These are phyloP conservation scores for Cordyceps militaris DNA, from an alignment of 2,329 filamentous ascomycete species.

Conservation along the genomic window DNA sequence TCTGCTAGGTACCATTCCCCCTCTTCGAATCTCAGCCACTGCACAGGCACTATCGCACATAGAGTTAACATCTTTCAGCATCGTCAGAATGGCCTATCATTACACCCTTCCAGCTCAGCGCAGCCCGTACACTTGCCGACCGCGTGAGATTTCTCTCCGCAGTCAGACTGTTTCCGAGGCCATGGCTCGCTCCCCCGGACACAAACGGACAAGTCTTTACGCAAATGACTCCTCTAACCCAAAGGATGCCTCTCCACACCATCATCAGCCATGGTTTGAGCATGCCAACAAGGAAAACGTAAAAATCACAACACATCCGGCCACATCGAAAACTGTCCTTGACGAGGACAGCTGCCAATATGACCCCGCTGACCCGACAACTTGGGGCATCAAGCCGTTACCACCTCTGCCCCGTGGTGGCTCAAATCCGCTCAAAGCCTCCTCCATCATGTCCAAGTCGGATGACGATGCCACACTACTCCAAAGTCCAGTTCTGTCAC, in stretches of 20 bases:
- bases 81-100: conserved; percentile 13
- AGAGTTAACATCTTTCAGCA: neutral
- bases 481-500: conserved; percentile 3
- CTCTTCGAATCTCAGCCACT: neutral
- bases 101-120: conserved; percentile 12
- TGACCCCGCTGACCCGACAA: conserved; percentile 11
- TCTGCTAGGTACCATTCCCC: neutral
- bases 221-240: neutral
- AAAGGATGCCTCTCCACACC: neutral
- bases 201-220: conserved; percentile 7
- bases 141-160: neutral
- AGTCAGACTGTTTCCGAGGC: conserved; percentile 13
- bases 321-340: neutral
- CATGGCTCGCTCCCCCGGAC: neutral
- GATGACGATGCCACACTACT: conserved; percentile 14
- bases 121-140: conserved; percentile 3
- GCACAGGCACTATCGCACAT: neutral
- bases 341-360: neutral
- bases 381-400: conserved; percentile 14
- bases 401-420: conserved; percentile 13
- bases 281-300: conserved; percentile 10
- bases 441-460: neutral
- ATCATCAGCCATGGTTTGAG: neutral
- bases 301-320: neutral
- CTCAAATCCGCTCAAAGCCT: neutral